phyloP scores from a whole-genome alignment of 306 rosid species.

The Rosa lucieae region DNA sequence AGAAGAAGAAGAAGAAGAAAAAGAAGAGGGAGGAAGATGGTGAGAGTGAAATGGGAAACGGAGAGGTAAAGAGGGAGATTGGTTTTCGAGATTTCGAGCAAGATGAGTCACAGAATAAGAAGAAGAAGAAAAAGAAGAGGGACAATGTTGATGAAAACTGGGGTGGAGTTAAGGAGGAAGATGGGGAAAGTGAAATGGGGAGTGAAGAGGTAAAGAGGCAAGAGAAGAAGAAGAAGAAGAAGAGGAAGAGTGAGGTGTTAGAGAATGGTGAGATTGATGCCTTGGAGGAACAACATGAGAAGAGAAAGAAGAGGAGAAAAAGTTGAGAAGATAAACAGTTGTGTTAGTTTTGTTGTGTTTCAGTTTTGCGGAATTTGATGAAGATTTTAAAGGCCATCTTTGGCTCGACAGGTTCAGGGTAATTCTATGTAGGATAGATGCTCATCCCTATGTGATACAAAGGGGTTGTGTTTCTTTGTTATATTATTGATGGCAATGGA shows the following conservation, averaged over 20 bases:
- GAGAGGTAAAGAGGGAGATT: background rate
- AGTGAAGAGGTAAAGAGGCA: slow-evolving; percentile 8
- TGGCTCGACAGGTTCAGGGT: background rate
- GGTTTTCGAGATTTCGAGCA: too few species aligned
- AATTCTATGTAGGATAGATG: background rate
- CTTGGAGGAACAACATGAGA: slow-evolving; percentile 16
- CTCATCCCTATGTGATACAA: background rate
- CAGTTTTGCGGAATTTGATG: background rate
- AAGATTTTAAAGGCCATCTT: background rate
- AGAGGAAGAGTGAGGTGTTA: slow-evolving; percentile 14
- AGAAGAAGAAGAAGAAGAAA: slow-evolving; percentile 23
- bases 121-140: slow-evolving; percentile 5
- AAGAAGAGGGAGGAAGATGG: slow-evolving; percentile 5
- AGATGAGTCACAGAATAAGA: too few species aligned
- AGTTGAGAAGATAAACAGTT: background rate
- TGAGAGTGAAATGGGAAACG: background rate
- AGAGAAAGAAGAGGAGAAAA: slow-evolving; percentile 29
- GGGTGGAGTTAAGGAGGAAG: background rate
- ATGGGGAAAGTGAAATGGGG: slow-evolving; percentile 2
- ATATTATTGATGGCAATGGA: slow-evolving; percentile 3
- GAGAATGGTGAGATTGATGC: background rate
- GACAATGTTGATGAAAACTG: background rate
- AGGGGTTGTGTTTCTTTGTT: background rate
- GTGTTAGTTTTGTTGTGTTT: background rate
- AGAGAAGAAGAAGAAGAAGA: slow-evolving; percentile 9